These are phyloP conservation scores for Cardamine occulta DNA, from an alignment of 345 rosid genomes.

Conservation along the genomic window DNA sequence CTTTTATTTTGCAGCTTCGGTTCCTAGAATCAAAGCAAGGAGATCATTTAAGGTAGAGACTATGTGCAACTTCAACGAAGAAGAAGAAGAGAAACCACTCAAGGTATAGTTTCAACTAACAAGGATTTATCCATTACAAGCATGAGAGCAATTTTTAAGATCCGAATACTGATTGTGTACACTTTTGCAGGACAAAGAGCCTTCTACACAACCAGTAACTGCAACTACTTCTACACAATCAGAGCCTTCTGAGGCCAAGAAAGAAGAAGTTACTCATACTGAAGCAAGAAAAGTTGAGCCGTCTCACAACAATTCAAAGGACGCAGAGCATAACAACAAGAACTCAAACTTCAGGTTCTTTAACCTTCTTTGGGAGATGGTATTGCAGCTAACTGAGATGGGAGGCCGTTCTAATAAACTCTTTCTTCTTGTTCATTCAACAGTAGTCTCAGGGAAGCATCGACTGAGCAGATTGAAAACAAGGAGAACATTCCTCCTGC, in stretches of 20 bases:
- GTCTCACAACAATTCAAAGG: constrained; percentile 8
- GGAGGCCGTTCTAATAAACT: constrained; percentile 24
- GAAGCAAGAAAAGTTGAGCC: constrained; percentile 9
- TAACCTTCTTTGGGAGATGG: constrained; percentile 5
- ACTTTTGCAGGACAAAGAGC: constrained; percentile 34
- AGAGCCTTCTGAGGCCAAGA: constrained; percentile 30
- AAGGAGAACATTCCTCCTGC: constrained; percentile 52
- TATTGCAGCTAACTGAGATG: background rate
- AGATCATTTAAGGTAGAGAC: constrained; percentile 72
- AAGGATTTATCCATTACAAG: background rate
- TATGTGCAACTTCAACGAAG: constrained; percentile 80
- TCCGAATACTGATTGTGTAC: background rate
- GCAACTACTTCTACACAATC: constrained; percentile 6
- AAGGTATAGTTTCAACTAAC: constrained; percentile 53
- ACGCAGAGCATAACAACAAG: background rate
- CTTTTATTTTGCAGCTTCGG: constrained; percentile 61
- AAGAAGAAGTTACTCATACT: background rate
- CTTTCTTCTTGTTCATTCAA: constrained; percentile 18
- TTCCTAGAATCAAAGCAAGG: constrained; percentile 75
- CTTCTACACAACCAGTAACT: background rate
- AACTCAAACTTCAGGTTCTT: constrained; percentile 51
- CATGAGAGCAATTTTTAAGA: background rate
- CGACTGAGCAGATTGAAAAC: constrained; percentile 27
- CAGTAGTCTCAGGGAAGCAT: background rate
- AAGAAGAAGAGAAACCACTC: constrained; percentile 45